Evolutionary conservation across 768 basidiomycete genomes (phyloP).

Genomic region (Udeniomyces megalosporus): DNA sequence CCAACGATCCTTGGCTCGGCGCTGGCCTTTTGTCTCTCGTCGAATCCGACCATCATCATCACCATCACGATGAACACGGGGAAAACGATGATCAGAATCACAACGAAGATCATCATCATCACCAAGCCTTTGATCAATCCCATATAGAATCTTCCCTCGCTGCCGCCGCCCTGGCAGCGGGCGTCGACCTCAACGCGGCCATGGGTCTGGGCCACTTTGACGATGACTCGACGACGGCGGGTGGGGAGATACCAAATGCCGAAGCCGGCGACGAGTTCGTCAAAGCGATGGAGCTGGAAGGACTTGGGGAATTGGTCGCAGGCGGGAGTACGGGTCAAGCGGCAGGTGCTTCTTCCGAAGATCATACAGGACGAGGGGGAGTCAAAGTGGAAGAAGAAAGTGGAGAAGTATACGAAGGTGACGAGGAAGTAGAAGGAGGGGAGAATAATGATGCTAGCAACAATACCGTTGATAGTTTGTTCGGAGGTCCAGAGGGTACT

Average conservation of each 20-base stretch:
- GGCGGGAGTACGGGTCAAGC: no score
- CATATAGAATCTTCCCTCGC: neutral
- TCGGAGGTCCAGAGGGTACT: no score
- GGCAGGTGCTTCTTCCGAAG: no score
- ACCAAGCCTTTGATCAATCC: neutral
- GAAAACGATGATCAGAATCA: neutral
- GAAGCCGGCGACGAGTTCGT: no score
- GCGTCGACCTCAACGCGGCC: no score
- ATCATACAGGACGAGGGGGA: no score
- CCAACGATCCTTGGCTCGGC: neutral
- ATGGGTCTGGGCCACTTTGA: neutral
- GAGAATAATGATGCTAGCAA: no score
- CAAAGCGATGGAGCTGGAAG: no score
- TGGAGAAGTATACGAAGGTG: neutral
- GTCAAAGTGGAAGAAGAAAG: neutral
- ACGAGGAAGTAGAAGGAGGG: neutral
- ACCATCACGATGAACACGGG: neutral
- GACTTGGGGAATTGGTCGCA: no score
- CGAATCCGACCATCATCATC: neutral
- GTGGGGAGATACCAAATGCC: no score
- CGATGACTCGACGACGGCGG: no score
- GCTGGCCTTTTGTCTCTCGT: neutral
- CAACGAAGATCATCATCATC: neutral
- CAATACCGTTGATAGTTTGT: no score
- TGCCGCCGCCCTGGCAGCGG: neutral